Base-by-base conservation (phyloP, 2,329 filamentous ascomycete genomes). In the Ilyonectria mors-panacis region DNA sequence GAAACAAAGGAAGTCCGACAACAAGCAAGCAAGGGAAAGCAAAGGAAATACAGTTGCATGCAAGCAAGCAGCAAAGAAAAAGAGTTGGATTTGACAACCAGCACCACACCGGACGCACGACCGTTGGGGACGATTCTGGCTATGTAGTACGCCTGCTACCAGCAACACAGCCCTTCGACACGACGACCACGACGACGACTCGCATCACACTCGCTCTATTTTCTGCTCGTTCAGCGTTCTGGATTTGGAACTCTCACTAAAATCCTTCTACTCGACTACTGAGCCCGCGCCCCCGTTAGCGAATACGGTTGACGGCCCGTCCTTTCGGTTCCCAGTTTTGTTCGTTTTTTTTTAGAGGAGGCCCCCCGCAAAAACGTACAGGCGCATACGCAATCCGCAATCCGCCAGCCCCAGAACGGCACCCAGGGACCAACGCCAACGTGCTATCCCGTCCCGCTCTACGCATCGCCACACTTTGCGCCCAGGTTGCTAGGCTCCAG, bases 401-500 rank as follows among this genome's bases (percentile, higher is more conserved):
- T 60, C 51, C 62, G 23, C 62, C 55, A 59, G 62, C 59, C 59
- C 37, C 53, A 53, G 59, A 59, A 39, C 19, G 55, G 42, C 54
- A 59, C 60, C 69, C 60, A 55, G 64, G 26, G 51, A 53, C 51
- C 57, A n/a, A 59, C 58, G 63, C 64, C 58, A 66, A 42, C 30
- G 51, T 53, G 10, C 45, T 44, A 28, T 55, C 47, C 57, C 53
- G 59, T 64, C 65, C 58, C 63, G 62, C 63, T 62, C 47, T 39
- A 48, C n/a, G 70, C 66, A 75, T 75, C 73, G 73, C 73, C 73
- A 75, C 71, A 60, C 67, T 67, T 67, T 48, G 30, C n/a, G 28
- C 48, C n/a, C 21, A 17, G 37, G 42, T 35, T 35, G 30, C 50
- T n/a, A 35, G 12, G n/a, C 28, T 13, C n/a, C 8, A 33, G 30